Conservation (phyloP, 257 asterid species). For the Echites panduratus region DNA sequence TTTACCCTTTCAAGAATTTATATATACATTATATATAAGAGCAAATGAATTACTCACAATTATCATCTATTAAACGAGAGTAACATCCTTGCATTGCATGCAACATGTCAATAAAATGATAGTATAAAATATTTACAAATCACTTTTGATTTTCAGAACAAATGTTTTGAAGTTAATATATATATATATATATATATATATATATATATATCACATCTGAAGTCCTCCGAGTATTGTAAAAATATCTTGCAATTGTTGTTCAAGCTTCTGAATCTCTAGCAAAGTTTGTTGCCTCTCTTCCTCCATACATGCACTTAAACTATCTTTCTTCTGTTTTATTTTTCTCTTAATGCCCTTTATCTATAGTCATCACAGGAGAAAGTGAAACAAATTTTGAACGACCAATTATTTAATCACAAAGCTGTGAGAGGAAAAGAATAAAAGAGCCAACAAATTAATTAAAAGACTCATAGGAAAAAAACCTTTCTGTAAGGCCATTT, state of each 20-base stretch:
- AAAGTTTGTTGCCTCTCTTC: conserved; percentile 22
- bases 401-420: no score
- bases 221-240: conserved; percentile 16
- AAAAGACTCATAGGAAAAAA: conserved; percentile 2
- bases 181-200: no score
- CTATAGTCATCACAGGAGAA: conserved; percentile 24
- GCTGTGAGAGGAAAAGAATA: neutral
- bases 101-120: no score
- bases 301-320: conserved; percentile 22
- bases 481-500: conserved; percentile 79
- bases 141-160: no score
- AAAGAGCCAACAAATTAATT: neutral
- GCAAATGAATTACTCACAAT: no score
- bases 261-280: conserved; percentile 35
- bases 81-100: no score
- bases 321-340: conserved; percentile 21
- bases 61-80: no score
- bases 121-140: no score
- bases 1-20: no score
- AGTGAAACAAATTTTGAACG: neutral
- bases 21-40: no score
- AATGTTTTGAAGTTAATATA: no score
- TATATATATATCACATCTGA: no score
- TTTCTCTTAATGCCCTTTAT: conserved; percentile 38
- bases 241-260: conserved; percentile 21